phyloP scores from a whole-genome alignment of 1,284 basidiomycete species.

The Ustilago trichophora region DNA sequence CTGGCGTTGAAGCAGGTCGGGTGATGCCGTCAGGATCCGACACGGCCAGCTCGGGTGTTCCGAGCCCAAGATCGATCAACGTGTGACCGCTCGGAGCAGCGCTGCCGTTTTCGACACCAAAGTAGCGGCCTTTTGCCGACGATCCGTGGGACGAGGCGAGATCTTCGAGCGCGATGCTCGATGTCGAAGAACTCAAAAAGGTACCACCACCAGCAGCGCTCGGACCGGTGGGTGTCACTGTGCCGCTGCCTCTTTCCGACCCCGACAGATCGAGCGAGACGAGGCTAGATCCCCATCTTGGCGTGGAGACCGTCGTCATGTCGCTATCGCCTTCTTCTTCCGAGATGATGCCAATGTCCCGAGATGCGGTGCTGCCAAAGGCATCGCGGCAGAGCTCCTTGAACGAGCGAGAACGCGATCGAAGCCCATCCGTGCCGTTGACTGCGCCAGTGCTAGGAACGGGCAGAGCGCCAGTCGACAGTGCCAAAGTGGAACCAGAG shows the following conservation, averaged over 20 bases:
- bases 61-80: conserved; percentile 28
- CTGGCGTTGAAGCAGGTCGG: conserved; percentile 34
- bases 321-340: conserved; percentile 31
- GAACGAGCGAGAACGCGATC: conserved; percentile 38
- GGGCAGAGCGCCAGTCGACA: conserved; percentile 31
- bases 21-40: conserved; percentile 36
- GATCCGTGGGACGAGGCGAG: conserved; percentile 6
- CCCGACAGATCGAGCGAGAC: conserved; percentile 22
- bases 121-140: conserved; percentile 27
- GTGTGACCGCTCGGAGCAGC: conserved; percentile 16
- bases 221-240: conserved; percentile 30
- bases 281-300: conserved; percentile 22
- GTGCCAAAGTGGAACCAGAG: conserved; percentile 10
- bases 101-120: conserved; percentile 10
- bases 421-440: conserved; percentile 21
- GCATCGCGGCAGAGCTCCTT: conserved; percentile 39
- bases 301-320: conserved; percentile 21
- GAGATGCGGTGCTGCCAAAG: conserved; percentile 8
- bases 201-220: not conserved
- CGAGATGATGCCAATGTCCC: conserved; percentile 20
- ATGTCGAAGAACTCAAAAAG: not conserved
- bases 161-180: conserved; percentile 25
- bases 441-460: conserved; percentile 14
- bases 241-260: conserved; percentile 27
- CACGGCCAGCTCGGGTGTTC: conserved; percentile 24